These are phyloP conservation scores for Anacardium occidentale DNA, from an alignment of 345 rosid genomes.

Conservation along the genomic window DNA sequence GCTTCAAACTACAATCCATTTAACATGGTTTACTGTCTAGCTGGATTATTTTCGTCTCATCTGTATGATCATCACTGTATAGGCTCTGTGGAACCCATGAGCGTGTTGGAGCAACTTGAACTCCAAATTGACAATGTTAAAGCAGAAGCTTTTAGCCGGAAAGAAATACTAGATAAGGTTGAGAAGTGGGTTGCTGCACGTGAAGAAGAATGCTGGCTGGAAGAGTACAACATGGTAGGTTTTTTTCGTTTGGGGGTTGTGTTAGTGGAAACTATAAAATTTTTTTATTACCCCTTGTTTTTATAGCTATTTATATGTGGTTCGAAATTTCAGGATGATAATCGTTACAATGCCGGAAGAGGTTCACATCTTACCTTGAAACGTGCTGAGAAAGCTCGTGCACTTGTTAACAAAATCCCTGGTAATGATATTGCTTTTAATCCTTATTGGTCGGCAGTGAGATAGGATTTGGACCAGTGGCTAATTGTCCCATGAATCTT, in stretches of 20 bases:
- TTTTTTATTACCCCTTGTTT: constrained; percentile 3
- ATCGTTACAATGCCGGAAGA: constrained; percentile 74
- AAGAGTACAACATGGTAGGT: constrained; percentile 66
- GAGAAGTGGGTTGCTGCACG: constrained; percentile 74
- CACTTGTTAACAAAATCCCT: constrained; percentile 62
- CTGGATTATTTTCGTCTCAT: background rate
- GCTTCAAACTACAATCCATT: background rate
- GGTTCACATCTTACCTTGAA: constrained; percentile 69
- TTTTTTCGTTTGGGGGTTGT: background rate
- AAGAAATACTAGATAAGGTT: constrained; percentile 67
- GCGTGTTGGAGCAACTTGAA: constrained; percentile 56
- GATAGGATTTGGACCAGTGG: background rate
- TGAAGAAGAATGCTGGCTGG: constrained; percentile 80
- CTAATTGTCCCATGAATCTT: background rate
- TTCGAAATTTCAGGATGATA: constrained; percentile 50
- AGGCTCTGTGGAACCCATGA: constrained; percentile 53
- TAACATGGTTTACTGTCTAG: background rate
- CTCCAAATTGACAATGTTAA: constrained; percentile 57
- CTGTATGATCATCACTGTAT: constrained; percentile 13
- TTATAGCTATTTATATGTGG: constrained; percentile 14
- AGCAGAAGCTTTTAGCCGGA: constrained; percentile 64
- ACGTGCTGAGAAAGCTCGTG: constrained; percentile 78
- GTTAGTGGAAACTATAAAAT: background rate
- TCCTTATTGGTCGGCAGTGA: background rate
- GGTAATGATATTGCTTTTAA: constrained; percentile 37